Conservation (phyloP, 495 filamentous ascomycete genomes). For the Amphirosellinia nigrospora region DNA sequence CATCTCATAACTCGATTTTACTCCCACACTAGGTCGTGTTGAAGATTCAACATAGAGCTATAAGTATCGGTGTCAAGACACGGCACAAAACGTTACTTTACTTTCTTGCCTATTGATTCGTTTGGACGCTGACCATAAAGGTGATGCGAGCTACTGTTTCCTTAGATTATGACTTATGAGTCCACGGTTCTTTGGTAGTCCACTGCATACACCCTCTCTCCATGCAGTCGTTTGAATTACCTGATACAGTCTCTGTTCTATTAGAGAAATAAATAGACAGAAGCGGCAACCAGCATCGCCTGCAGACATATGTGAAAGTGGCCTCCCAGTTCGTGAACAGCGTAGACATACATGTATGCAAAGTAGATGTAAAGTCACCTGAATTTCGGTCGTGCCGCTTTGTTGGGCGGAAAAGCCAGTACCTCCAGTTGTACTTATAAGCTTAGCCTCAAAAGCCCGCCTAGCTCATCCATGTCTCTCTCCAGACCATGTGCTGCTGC, state of each 20-base stretch:
- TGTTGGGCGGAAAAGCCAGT: constrained; percentile 24
- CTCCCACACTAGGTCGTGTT: background rate
- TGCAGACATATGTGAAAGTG: background rate
- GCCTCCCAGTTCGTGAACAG: background rate
- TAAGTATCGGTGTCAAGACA: background rate
- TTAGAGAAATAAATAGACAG: constrained; percentile 16
- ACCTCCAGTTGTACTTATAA: constrained; percentile 21
- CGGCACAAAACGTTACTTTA: background rate
- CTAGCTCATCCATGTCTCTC: constrained; percentile 20
- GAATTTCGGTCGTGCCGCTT: constrained; percentile 11
- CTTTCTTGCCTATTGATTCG: too few relatives aligned
- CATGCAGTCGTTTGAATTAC: constrained; percentile 3
- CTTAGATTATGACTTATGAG: background rate
- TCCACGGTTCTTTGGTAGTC: background rate
- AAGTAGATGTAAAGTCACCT: constrained; percentile 21
- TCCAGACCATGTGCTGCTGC: constrained; percentile 32
- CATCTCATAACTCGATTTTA: background rate
- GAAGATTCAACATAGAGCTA: background rate
- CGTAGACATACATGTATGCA: constrained; percentile 23
- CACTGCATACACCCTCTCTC: constrained; percentile 1
- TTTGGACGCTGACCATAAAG: background rate
- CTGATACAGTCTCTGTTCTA: constrained; percentile 15
- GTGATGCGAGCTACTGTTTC: background rate
- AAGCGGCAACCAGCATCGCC: constrained; percentile 5
- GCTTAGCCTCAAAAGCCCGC: constrained; percentile 14